These are phyloP conservation scores for Uronychia setigera DNA, from an alignment of 73 alveolate genomes.

Conservation along the genomic window DNA sequence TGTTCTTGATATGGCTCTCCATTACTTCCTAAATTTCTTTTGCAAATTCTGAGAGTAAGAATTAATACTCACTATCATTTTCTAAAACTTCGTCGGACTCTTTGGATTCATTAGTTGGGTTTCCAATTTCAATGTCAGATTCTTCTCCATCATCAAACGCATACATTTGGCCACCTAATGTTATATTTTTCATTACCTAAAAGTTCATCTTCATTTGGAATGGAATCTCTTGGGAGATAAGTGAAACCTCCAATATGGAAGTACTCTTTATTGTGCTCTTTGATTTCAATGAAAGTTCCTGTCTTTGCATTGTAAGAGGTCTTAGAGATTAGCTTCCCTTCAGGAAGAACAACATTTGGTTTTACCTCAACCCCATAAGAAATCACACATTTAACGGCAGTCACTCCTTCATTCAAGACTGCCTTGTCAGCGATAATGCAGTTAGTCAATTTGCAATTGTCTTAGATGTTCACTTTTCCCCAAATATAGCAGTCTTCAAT, in stretches of 20 bases:
- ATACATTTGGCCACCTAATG: too few species aligned
- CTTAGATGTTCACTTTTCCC: conserved; percentile 37
- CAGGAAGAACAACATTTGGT: conserved; percentile 15
- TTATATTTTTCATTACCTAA: too few species aligned
- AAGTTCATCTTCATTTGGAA: conserved; percentile 13
- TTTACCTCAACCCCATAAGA: conserved; percentile 23
- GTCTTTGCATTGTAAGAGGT: conserved; percentile 22
- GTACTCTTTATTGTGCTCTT: not conserved
- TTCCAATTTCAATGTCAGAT: not conserved
- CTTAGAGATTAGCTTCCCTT: conserved; percentile 4
- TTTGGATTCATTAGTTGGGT: conserved; percentile 5
- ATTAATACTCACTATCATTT: too few species aligned
- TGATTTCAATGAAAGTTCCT: conserved; percentile 14
- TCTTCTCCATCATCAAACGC: conserved; percentile 1
- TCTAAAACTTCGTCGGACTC: conserved; percentile 51
- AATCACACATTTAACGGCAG: conserved; percentile 12
- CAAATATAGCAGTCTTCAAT: conserved; percentile 38
- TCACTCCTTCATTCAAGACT: conserved; percentile 5
- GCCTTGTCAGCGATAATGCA: conserved; percentile 37
- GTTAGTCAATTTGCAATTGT: conserved; percentile 7
- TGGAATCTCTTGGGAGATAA: conserved; percentile 32
- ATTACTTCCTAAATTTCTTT: conserved; percentile 24
- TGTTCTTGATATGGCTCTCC: conserved; percentile 3
- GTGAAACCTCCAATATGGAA: conserved; percentile 28
- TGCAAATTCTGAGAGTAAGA: not conserved